Base-by-base conservation (phyloP, 2,329 filamentous ascomycete genomes). In the Venturia oleaginea region DNA sequence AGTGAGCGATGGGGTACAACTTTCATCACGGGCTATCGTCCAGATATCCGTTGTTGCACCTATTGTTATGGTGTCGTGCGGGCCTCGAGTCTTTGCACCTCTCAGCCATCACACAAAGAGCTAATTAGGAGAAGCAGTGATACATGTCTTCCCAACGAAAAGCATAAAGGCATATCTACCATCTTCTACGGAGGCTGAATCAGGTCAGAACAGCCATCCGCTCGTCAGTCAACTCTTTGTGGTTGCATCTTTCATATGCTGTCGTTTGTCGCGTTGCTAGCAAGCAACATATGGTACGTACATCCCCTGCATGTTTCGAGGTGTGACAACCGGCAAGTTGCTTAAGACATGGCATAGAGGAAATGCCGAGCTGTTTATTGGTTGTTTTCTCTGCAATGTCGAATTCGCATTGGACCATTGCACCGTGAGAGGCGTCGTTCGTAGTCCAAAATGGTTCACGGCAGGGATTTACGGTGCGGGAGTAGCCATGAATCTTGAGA, bases 281-380 rank as follows among this genome's bases (percentile, higher is more conserved):
- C 34, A 60, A 60, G 57, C 59, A 60, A 60, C 34, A 22, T 37
- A 42, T 43, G 34, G 55, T 42, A 60, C 37, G 59, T 60, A 60
- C 59, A 40, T 13, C 34, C 57, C 57, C 22, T 60, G 59, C 40
- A 27, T 37, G 59, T 60, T 60, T 40, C 15, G 19, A 17, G 11
- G 27, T 59, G 37, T 40, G 34, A 40, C 59, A 60, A n/a, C 2
- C 34, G 59, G 34, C 59, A 42, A 37, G 57, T 37, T 37, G 40
- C 57, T 42, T 40, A 40, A 27, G 57, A 1, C 37, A 38, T 22
- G 11, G 59, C 46, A 57, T 37, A n/a, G 34, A 8, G 51, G 6
- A 34, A 55, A 57, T 24, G 13, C 51, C 11, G 51, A 15, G 11
- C 30, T 17, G 5, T 34, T 34, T 5, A 57, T 57, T 57, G 51